These are phyloP conservation scores for Arthrobotrys conoides DNA, from an alignment of 2,329 filamentous ascomycete genomes.

Conservation along the genomic window DNA sequence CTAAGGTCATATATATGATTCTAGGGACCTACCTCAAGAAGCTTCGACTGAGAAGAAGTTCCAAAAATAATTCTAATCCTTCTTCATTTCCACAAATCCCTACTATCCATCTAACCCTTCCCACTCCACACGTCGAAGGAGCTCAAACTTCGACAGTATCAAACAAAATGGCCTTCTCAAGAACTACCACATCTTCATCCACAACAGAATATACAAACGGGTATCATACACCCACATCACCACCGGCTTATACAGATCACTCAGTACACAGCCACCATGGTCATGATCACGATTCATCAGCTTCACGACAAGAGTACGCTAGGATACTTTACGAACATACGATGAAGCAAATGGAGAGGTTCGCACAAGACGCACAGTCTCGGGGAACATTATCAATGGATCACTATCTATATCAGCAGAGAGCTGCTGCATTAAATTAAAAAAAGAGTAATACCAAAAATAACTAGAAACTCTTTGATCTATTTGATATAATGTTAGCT, in stretches of 20 bases:
- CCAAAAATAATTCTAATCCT: slow-evolving; percentile 2
- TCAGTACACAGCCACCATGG: slow-evolving; percentile 10
- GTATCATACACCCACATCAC: slow-evolving; percentile 47
- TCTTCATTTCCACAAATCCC: slow-evolving; percentile 17
- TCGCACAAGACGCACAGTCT: slow-evolving; percentile 48
- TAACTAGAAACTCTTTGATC: background rate
- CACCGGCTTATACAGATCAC: slow-evolving; percentile 35
- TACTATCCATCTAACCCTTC: slow-evolving; percentile 35
- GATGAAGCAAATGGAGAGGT: slow-evolving; percentile 60
- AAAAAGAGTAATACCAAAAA: background rate
- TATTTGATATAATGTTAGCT: background rate
- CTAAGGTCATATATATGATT: slow-evolving; percentile 51
- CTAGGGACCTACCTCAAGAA: slow-evolving; percentile 40
- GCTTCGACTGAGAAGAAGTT: slow-evolving; percentile 29
- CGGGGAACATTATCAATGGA: slow-evolving; percentile 51
- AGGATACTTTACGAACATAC: slow-evolving; percentile 59
- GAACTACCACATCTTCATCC: slow-evolving; percentile 46
- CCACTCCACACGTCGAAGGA: slow-evolving; percentile 10
- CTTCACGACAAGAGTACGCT: slow-evolving; percentile 53
- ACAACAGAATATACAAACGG: slow-evolving; percentile 54
- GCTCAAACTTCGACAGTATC: slow-evolving; percentile 4
- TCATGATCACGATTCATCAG: slow-evolving; percentile 17
- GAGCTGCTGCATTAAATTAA: slow-evolving; percentile 40
- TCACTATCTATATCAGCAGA: slow-evolving; percentile 43
- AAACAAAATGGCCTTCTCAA: slow-evolving; percentile 51